Evolutionary conservation across 116 monocot genomes (phyloP).

Genomic region (Posidonia oceanica): DNA sequence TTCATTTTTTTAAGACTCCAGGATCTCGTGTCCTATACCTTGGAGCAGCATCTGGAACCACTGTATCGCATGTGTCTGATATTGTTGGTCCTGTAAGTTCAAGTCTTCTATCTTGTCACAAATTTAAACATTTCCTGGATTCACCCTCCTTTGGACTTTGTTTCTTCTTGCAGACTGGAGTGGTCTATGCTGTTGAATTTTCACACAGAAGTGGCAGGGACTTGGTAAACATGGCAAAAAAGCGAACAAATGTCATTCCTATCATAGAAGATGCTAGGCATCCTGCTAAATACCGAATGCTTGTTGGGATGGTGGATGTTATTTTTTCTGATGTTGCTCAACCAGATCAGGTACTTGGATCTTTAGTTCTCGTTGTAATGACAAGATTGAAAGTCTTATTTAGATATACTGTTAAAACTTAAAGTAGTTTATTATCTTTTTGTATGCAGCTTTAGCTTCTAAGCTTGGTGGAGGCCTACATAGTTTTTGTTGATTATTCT

Average conservation of each 20-base stretch:
- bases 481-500: too few relatives aligned
- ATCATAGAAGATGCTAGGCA: slow-evolving; percentile 98
- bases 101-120: neutral
- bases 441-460: too few relatives aligned
- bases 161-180: slow-evolving; percentile 41
- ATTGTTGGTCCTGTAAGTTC: slow-evolving; percentile 85
- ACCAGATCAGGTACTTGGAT: slow-evolving; percentile 69
- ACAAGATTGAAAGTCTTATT: neutral
- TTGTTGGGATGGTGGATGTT: slow-evolving; percentile 98
- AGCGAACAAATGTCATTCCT: slow-evolving; percentile 88
- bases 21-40: slow-evolving; percentile 71
- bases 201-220: slow-evolving; percentile 97
- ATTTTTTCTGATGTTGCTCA: slow-evolving; percentile 99
- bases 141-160: neutral
- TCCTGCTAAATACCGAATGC: slow-evolving; percentile 89
- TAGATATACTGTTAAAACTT: neutral
- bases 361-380: neutral
- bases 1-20: slow-evolving; percentile 33
- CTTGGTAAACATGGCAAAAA: slow-evolving; percentile 95
- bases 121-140: neutral
- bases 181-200: slow-evolving; percentile 94
- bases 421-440: too few relatives aligned
- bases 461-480: too few relatives aligned
- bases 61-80: slow-evolving; percentile 93
- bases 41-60: slow-evolving; percentile 92